Evolutionary conservation across 139 green algal genomes (phyloP).

Genomic region (Raphidocelis subcapitata): DNA sequence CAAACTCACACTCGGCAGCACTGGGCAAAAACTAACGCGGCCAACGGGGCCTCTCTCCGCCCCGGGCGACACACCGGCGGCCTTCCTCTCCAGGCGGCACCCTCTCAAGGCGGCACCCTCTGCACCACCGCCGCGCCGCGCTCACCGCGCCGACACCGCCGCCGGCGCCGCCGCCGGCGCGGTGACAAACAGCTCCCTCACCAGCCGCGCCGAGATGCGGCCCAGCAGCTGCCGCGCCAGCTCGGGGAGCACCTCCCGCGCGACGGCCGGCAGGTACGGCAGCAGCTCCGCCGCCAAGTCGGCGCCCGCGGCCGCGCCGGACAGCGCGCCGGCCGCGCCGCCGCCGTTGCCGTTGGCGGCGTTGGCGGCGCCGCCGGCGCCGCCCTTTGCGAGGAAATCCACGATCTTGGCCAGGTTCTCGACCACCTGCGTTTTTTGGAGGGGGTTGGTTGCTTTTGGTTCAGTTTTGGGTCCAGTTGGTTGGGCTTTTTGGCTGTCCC

Average conservation of each 20-base stretch:
- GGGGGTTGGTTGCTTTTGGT: neutral
- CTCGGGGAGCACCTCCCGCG: slow-evolving; percentile 79
- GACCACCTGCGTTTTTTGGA: slow-evolving; percentile 65
- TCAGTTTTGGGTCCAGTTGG: neutral
- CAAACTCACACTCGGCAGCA: too few species aligned
- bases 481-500: too few species aligned
- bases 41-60: too few species aligned
- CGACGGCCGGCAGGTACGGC: slow-evolving; percentile 81
- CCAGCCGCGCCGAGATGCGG: slow-evolving; percentile 68
- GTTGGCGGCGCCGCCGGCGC: neutral
- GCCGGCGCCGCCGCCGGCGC: too few species aligned
- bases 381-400: slow-evolving; percentile 41
- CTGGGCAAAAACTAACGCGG: too few species aligned
- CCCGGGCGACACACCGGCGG: too few species aligned
- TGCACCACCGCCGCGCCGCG: too few species aligned
- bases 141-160: too few species aligned
- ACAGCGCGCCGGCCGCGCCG: neutral
- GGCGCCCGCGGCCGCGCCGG: neutral
- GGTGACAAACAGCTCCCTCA: slow-evolving; percentile 69
- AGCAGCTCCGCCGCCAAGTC: slow-evolving; percentile 59
- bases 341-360: slow-evolving; percentile 5
- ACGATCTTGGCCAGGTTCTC: slow-evolving; percentile 74
- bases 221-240: slow-evolving; percentile 56
- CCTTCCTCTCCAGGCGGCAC: too few species aligned
- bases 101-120: too few species aligned